Conservation (phyloP, 345 rosid species). For the Raphanus sativus region DNA sequence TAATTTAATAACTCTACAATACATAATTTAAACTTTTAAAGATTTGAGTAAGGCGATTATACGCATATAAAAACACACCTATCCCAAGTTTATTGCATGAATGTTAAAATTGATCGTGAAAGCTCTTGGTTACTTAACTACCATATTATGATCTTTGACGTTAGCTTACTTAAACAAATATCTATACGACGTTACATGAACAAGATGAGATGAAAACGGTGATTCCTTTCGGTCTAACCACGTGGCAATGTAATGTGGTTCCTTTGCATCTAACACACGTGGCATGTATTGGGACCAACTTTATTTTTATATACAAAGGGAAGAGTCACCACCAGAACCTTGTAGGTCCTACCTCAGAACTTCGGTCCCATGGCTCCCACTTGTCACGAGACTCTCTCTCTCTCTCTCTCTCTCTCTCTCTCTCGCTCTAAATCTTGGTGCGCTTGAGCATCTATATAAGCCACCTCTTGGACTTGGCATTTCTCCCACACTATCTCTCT, state of each 20-base stretch:
- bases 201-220: not conserved
- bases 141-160: conserved; percentile 2
- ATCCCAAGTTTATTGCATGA: not conserved
- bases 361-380: conserved; percentile 35
- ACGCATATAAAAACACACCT: not conserved
- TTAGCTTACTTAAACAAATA: conserved; percentile 1
- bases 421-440: conserved; percentile 1
- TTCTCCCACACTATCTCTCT: conserved; percentile 32
- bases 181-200: conserved; percentile 9
- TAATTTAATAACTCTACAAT: not conserved
- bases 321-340: conserved; percentile 12
- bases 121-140: not conserved
- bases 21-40: not conserved
- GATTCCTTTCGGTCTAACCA: not conserved
- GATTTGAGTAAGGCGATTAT: not conserved
- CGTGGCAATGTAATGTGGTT: not conserved
- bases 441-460: conserved; percentile 28
- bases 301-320: not conserved
- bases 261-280: conserved; percentile 25
- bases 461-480: conserved; percentile 23
- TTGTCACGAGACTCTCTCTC: conserved; percentile 17
- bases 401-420: conserved; percentile 5
- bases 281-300: conserved; percentile 6
- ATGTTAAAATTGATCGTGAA: not conserved
- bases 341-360: conserved; percentile 24